These are phyloP conservation scores for Ophiostoma quercus DNA, from an alignment of 2,329 filamentous ascomycete species.

Conservation along the genomic window DNA sequence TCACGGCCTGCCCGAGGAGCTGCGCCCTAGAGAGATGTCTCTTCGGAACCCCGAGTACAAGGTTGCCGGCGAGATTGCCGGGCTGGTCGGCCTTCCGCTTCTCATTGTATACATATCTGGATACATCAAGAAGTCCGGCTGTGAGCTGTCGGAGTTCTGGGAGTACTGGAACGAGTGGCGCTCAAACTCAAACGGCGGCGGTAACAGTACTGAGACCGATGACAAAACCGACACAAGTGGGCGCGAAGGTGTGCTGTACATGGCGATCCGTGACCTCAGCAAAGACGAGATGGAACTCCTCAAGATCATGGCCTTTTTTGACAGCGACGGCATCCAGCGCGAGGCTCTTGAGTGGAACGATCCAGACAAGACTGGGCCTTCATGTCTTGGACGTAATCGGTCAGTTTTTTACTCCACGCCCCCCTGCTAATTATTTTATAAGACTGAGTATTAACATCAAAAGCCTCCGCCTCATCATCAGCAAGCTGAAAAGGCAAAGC, in stretches of 20 bases:
- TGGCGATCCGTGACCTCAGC: constrained; percentile 24
- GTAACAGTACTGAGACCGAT: background rate
- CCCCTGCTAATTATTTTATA: background rate
- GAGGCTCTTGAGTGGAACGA: constrained; percentile 19
- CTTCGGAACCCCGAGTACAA: constrained; percentile 22
- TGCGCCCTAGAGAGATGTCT: constrained; percentile 22
- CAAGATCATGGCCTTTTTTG: constrained; percentile 26
- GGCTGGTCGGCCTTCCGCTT: constrained; percentile 9
- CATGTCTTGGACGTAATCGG: constrained; percentile 17
- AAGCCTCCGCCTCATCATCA: constrained; percentile 19
- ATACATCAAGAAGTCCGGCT: constrained; percentile 25
- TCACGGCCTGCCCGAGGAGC: constrained; percentile 24
- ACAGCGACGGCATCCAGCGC: constrained; percentile 25
- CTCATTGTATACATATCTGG: constrained; percentile 26
- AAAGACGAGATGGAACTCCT: constrained; percentile 24
- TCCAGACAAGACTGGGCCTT: constrained; percentile 17
- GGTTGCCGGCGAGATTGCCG: background rate
- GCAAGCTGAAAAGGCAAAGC: constrained; percentile 25
- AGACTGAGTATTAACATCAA: background rate
- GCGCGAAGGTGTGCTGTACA: background rate
- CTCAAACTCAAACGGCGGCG: background rate
- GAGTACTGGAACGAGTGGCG: constrained; percentile 27
- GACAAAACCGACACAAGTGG: constrained; percentile 18
- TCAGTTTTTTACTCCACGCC: background rate
- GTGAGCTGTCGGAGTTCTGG: constrained; percentile 26